phyloP scores from a whole-genome alignment of 192 early-diverging fungal species.

The Entomortierella beljakovae region DNA sequence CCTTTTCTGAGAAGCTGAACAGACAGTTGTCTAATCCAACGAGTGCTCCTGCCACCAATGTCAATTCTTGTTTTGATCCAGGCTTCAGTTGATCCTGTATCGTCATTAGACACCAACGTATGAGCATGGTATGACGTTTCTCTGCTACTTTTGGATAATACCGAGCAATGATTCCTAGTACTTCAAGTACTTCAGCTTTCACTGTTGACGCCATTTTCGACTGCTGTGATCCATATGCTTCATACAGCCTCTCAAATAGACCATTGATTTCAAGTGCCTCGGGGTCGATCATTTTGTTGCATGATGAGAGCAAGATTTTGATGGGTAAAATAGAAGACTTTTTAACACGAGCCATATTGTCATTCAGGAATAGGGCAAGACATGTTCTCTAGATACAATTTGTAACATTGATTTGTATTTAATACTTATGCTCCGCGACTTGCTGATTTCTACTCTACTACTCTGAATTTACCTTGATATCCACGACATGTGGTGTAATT shows the following conservation, averaged over 20 bases:
- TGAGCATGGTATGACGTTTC: conserved; percentile 10
- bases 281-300: conserved; percentile 40
- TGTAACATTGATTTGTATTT: neutral
- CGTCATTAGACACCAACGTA: conserved; percentile 48
- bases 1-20: conserved; percentile 28
- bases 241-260: conserved; percentile 30
- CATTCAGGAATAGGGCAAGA: conserved; percentile 40
- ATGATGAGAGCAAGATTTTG: conserved; percentile 45
- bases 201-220: conserved; percentile 46
- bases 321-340: conserved; percentile 53
- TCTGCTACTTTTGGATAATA: conserved; percentile 44
- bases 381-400: conserved; percentile 28
- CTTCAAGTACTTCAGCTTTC: conserved; percentile 55
- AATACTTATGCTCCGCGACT: neutral
- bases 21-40: conserved; percentile 49
- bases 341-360: conserved; percentile 41
- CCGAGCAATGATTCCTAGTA: conserved; percentile 56
- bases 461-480: conserved; percentile 48
- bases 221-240: conserved; percentile 29
- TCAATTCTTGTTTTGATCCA: conserved; percentile 30
- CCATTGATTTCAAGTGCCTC: conserved; percentile 38
- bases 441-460: neutral
- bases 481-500: conserved; percentile 46
- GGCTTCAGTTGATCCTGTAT: conserved; percentile 48
- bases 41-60: conserved; percentile 40